A percentile compares a stretch with the other conserved stretches of the same genome.
Conservation (phyloP, 129 eudicot genomes). For the Smallanthus sonchifolius region DNA sequence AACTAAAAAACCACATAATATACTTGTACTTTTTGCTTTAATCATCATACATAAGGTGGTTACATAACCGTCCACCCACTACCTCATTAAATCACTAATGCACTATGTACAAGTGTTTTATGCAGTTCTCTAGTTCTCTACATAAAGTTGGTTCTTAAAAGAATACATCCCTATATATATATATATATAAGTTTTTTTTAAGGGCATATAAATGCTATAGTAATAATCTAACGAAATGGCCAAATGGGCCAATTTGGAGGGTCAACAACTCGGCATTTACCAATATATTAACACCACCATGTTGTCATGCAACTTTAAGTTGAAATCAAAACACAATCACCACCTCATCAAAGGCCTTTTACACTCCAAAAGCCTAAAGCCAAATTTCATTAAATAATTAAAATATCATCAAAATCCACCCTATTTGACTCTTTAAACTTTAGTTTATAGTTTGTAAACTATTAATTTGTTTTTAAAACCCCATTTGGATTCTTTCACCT, state of each 20-base stretch:
- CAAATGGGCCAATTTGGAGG: background rate
- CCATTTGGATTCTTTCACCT: background rate
- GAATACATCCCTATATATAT: too few relatives aligned
- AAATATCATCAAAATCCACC: background rate
- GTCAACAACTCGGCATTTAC: background rate
- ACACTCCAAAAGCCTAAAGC: slow-evolving; percentile 30
- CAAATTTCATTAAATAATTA: background rate
- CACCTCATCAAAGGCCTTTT: slow-evolving; percentile 16
- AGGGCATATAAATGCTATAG: too few relatives aligned
- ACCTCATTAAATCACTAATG: too few relatives aligned
- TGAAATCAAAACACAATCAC: slow-evolving; percentile 12
- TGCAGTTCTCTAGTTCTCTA: too few relatives aligned
- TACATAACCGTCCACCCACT: too few relatives aligned
- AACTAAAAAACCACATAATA: too few relatives aligned
- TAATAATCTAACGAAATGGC: too few relatives aligned
- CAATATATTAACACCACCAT: slow-evolving; percentile 10
- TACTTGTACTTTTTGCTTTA: too few relatives aligned
- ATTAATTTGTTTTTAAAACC: background rate
- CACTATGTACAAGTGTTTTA: too few relatives aligned
- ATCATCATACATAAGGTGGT: too few relatives aligned
- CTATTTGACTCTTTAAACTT: background rate
- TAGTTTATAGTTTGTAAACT: background rate
- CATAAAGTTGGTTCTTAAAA: too few relatives aligned
- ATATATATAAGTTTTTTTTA: too few relatives aligned
- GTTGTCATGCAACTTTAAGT: slow-evolving; percentile 26